phyloP scores from a whole-genome alignment of 345 rosid genomes.

The Citrus reticulata region DNA sequence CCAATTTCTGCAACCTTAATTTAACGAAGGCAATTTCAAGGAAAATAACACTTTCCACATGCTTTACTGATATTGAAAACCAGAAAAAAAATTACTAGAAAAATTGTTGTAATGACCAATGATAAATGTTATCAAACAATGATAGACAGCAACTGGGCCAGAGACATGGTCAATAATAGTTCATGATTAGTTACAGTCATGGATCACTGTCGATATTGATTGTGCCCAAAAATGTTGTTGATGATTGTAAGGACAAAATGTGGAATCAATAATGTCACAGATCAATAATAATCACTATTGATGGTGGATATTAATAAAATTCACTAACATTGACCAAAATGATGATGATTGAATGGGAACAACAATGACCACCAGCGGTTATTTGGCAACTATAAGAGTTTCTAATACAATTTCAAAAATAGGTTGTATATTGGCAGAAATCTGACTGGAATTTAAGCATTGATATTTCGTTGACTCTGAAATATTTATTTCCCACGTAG shows the following conservation, averaged over 20 bases:
- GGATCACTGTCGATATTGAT: no score
- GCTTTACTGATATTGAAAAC: neutral
- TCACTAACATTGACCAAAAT: no score
- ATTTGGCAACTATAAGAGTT: no score
- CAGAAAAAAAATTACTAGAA: neutral
- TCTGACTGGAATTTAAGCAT: neutral
- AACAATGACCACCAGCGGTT: no score
- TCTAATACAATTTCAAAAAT: no score
- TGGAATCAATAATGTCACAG: no score
- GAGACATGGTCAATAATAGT: neutral
- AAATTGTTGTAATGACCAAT: neutral
- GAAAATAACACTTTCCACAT: neutral
- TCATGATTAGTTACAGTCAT: no score
- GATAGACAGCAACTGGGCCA: neutral
- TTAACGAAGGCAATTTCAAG: neutral
- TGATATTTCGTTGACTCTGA: neutral
- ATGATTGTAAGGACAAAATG: no score
- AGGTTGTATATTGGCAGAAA: neutral
- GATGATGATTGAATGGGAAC: no score
- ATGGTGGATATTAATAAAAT: no score
- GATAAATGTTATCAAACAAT: neutral
- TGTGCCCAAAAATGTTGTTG: no score
- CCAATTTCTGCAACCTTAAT: neutral
- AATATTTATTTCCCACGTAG: neutral
- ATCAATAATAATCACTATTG: no score